Conservation (phyloP, 139 green algal species). For the Astrephomene gubernaculifera region DNA sequence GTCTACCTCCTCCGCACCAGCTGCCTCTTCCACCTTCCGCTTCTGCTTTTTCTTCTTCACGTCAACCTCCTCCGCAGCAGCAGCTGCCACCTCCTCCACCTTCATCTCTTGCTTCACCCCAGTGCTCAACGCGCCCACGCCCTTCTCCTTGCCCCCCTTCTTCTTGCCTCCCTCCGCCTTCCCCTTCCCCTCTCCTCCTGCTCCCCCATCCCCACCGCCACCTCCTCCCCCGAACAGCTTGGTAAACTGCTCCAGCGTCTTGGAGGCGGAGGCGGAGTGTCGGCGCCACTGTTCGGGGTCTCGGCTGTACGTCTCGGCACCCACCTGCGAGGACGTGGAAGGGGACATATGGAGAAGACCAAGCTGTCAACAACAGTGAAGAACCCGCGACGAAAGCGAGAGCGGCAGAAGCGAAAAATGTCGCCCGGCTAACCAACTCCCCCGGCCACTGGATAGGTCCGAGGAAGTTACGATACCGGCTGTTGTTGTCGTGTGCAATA, state of each 20-base stretch:
- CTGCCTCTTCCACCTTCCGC: background rate
- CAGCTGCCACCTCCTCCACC: background rate
- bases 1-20: background rate
- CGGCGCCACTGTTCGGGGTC: slow-evolving; percentile 54
- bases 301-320: slow-evolving; percentile 36
- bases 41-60: background rate
- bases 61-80: background rate
- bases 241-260: slow-evolving; percentile 30
- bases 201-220: background rate
- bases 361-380: background rate
- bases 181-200: background rate
- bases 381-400: too few species aligned
- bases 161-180: background rate
- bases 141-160: background rate
- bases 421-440: slow-evolving; percentile 15
- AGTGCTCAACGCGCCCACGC: background rate
- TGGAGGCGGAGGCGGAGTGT: slow-evolving; percentile 4
- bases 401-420: background rate
- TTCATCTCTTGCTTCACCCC: background rate
- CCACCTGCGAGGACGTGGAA: background rate
- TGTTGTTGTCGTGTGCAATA: slow-evolving; percentile 29
- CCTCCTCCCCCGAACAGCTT: slow-evolving; percentile 20
- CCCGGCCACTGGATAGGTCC: slow-evolving; percentile 24
- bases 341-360: background rate
- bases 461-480: slow-evolving; percentile 41